A percentile compares a stretch with the other conserved stretches of the same genome.
Evolutionary conservation across 192 early-diverging fungal genomes (phyloP).

Genomic region (Phlyctochytrium planicorne): DNA sequence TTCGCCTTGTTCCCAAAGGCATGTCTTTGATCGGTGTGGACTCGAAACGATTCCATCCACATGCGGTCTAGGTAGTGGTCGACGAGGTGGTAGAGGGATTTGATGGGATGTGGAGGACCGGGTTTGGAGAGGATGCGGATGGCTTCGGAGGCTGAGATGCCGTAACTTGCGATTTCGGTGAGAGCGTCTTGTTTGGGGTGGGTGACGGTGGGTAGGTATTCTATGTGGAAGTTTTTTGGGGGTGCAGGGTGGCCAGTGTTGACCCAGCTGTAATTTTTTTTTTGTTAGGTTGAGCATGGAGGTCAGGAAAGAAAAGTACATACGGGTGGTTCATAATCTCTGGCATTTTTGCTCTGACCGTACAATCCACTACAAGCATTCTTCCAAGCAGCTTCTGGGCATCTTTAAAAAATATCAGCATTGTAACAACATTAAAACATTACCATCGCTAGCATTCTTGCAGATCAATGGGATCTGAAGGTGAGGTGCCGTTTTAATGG

Average conservation of each 20-base stretch:
- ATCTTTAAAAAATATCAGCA: conserved; percentile 43
- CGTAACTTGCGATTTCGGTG: conserved; percentile 25
- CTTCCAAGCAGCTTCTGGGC: conserved; percentile 40
- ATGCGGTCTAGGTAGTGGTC: conserved; percentile 16
- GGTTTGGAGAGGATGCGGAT: conserved; percentile 12
- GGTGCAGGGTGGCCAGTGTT: too few species aligned
- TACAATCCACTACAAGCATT: conserved; percentile 30
- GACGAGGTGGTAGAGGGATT: conserved; percentile 29
- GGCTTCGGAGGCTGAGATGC: conserved; percentile 24
- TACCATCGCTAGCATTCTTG: conserved; percentile 29
- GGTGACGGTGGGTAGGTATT: conserved; percentile 15
- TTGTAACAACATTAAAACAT: conserved; percentile 22
- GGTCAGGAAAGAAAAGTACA: conserved; percentile 31
- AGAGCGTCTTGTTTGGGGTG: conserved; percentile 14
- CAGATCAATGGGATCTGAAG: conserved; percentile 54
- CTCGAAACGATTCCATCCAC: background rate
- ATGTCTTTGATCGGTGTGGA: background rate
- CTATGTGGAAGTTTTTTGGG: conserved; percentile 6
- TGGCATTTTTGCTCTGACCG: conserved; percentile 22
- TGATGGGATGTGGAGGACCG: conserved; percentile 34
- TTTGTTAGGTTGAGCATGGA: conserved; percentile 51
- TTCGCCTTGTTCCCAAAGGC: background rate
- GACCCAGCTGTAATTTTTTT: conserved; percentile 51
- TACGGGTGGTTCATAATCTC: conserved; percentile 28
- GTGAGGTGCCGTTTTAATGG: conserved; percentile 59